Evolutionary conservation across 2,329 filamentous ascomycete genomes (phyloP).

Genomic region (Fusarium fracticaudum): DNA sequence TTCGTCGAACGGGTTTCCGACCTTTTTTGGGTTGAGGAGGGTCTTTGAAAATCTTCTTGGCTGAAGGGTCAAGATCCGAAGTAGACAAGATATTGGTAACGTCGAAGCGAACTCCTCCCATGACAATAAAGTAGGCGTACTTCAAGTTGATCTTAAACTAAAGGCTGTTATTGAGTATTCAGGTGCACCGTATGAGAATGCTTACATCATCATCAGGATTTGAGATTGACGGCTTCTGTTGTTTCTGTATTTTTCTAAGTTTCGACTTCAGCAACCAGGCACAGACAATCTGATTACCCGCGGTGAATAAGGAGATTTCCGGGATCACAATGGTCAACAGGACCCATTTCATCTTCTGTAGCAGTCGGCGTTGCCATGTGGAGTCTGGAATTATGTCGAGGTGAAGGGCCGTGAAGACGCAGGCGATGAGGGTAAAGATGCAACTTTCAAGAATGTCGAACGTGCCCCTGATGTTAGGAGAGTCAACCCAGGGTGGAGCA

Average conservation of each 20-base stretch:
- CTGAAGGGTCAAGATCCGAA: background rate
- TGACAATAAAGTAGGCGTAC: background rate
- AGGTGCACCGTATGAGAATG: rapidly evolving
- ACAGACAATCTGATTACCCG: background rate
- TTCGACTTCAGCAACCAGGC: background rate
- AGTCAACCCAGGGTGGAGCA: background rate
- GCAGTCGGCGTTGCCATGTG: background rate
- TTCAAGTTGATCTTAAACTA: background rate
- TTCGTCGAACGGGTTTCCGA: background rate
- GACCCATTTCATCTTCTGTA: background rate
- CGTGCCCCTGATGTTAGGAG: background rate
- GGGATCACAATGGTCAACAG: background rate
- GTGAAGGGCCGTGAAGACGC: background rate
- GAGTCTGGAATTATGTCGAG: background rate
- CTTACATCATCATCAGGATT: background rate
- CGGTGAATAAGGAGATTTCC: background rate
- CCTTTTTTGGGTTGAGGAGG: background rate
- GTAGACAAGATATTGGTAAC: background rate
- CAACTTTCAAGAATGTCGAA: background rate
- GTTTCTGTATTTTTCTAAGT: background rate
- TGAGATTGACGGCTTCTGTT: background rate
- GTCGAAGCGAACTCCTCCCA: conserved; percentile 1
- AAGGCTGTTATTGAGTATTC: rapidly evolving
- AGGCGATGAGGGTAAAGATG: background rate
- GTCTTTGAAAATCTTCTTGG: background rate